Percentiles rank a stretch among this genome's conserved stretches.
Evolutionary conservation across 1,139 yeast species (phyloP).

Genomic region (Blastobotrys elegans): DNA sequence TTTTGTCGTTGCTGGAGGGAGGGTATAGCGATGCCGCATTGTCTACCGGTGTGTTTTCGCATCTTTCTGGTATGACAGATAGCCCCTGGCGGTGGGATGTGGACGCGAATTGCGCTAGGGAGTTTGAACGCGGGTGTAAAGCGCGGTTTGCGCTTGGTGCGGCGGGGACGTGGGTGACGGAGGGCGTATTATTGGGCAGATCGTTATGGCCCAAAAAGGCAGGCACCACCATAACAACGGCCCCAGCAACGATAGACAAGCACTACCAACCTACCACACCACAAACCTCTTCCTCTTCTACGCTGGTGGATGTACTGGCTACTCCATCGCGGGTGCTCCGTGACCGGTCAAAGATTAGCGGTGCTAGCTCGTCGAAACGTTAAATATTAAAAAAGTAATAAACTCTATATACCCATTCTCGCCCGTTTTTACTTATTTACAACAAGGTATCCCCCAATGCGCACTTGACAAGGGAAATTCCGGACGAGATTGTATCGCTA

Average conservation of each 20-base stretch:
- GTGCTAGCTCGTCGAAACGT: background rate
- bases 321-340: constrained; percentile 26
- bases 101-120: constrained; percentile 47
- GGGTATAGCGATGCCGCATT: constrained; percentile 86
- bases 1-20: constrained; percentile 73
- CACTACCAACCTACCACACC: background rate
- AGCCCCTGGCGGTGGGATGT: constrained; percentile 40
- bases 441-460: constrained; percentile 89
- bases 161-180: constrained; percentile 56
- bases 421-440: constrained; percentile 31
- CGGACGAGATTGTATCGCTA: constrained; percentile 81
- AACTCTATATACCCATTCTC: background rate
- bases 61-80: constrained; percentile 61
- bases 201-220: constrained; percentile 54
- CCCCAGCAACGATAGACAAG: background rate
- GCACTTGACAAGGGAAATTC: constrained; percentile 87
- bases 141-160: constrained; percentile 37
- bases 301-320: constrained; percentile 17
- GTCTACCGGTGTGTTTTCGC: constrained; percentile 75
- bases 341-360: constrained; percentile 18
- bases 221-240: background rate
- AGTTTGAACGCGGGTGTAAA: constrained; percentile 65
- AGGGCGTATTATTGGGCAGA: constrained; percentile 62
- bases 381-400: background rate
- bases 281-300: background rate